Conservation (phyloP, 768 basidiomycete species). For the Amanita inopinata region DNA sequence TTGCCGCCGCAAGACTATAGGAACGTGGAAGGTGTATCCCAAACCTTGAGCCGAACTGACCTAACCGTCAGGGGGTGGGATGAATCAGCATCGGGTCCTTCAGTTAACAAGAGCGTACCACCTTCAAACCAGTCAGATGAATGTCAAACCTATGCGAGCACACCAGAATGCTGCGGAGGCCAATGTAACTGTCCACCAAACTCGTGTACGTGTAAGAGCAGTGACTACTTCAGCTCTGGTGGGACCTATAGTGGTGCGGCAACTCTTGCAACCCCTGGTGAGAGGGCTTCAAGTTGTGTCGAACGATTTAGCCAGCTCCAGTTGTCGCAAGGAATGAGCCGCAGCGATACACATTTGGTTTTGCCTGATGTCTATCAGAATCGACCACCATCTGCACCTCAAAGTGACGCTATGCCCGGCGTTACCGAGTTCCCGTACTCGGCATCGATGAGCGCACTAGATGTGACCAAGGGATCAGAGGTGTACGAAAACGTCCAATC, state of each 20-base stretch:
- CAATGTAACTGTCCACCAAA: background rate
- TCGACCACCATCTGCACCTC: slow-evolving; percentile 3
- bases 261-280: background rate
- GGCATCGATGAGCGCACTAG: slow-evolving; percentile 6
- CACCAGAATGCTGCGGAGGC: slow-evolving; percentile 1
- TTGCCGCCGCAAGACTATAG: slow-evolving; percentile 1
- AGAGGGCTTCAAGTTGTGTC: background rate
- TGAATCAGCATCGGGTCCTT: background rate
- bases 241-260: background rate
- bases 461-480: background rate
- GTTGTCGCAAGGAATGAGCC: slow-evolving; percentile 9
- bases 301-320: slow-evolving; percentile 4
- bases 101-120: background rate
- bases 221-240: background rate
- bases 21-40: background rate
- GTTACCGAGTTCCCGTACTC: slow-evolving; percentile 5
- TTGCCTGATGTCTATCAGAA: slow-evolving; percentile 5
- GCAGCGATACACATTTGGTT: slow-evolving; percentile 8
- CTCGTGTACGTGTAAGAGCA: background rate
- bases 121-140: slow-evolving; percentile 7
- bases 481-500: background rate
- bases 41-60: background rate
- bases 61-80: background rate
- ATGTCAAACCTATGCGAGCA: slow-evolving; percentile 4
- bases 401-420: background rate